Base-by-base conservation (phyloP, 1,139 yeast species). In the Nakaseomyces sp. region DNA sequence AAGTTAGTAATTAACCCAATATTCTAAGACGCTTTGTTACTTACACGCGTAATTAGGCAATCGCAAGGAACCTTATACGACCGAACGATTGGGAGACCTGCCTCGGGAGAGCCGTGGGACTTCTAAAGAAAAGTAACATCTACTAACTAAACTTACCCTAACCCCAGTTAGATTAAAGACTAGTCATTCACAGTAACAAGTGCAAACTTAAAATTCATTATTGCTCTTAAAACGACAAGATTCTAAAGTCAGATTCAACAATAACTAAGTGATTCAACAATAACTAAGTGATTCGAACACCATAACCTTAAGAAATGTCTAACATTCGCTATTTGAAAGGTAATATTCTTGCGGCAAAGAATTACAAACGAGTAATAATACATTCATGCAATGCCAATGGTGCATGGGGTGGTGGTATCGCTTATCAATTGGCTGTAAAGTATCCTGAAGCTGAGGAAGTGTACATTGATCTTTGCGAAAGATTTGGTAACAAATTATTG, bases 351-450 rank as follows among this genome's bases (percentile, higher is more conserved):
- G 36, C 44, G 4, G 31, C 37, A 6, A 33, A 22, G 6, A 26
- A 37, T 5, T 44, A 50, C 32, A 52, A 53, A n/a, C 47, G 59
- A 18, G 51, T 57, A 8, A 24, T 58, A 7, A 49, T 58, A 1
- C 95, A 86, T 58, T 80, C 95, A 0, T 86, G 95, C 57, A 86
- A 86, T 56, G 79, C 88, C 43, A 68, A 71, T 28, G 95, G 95
- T 0, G 58, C 72, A 0, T 86, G 95, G 95, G 93, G 94, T 3
- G 91, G 85, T 0, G 95, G 95, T 0, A 76, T 86, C 2, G 63
- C 63, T 10, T 54, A 53, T 28, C 62, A 57, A 42, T 37, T 58
- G 29, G 60, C 54, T 13, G 35, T 43, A 5, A 49, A 45, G 22
- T 55, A 52, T 41, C 62, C 60, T 13, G 45, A 49, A 19, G 52